Evolutionary conservation across 768 basidiomycete genomes (phyloP).

Genomic region (Podaxis sp.): DNA sequence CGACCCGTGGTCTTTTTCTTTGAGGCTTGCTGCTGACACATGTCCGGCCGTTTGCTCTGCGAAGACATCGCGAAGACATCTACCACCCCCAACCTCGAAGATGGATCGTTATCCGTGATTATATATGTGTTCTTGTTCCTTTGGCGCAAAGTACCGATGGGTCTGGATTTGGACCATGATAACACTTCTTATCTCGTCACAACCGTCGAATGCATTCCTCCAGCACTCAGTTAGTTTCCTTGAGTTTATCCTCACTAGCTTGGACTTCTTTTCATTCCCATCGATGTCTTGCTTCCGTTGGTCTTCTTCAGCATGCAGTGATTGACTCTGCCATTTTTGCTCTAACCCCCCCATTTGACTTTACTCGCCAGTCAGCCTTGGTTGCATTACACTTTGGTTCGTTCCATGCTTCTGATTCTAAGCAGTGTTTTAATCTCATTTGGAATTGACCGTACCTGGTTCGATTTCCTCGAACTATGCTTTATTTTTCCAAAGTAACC

Average conservation of each 20-base stretch:
- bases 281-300: not conserved
- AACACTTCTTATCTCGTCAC: not conserved
- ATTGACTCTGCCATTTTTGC: constrained; percentile 13
- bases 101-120: not conserved
- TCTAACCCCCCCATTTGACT: not conserved
- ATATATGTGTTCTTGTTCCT: not conserved
- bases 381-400: not conserved
- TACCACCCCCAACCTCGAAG: not conserved
- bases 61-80: not conserved
- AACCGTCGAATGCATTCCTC: not conserved
- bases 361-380: not conserved
- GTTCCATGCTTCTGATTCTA: not conserved
- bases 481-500: constrained; percentile 8
- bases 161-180: not conserved
- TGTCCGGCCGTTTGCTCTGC: not conserved
- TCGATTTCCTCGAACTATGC: not conserved
- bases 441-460: not conserved
- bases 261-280: constrained; percentile 3
- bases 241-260: not conserved
- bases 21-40: not conserved
- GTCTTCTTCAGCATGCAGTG: not conserved
- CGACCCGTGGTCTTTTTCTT: not conserved
- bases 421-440: not conserved
- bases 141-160: not conserved
- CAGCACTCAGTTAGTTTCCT: constrained; percentile 8